Evolutionary conservation across 257 asterid species (phyloP).

Genomic region (Perilla frutescens): DNA sequence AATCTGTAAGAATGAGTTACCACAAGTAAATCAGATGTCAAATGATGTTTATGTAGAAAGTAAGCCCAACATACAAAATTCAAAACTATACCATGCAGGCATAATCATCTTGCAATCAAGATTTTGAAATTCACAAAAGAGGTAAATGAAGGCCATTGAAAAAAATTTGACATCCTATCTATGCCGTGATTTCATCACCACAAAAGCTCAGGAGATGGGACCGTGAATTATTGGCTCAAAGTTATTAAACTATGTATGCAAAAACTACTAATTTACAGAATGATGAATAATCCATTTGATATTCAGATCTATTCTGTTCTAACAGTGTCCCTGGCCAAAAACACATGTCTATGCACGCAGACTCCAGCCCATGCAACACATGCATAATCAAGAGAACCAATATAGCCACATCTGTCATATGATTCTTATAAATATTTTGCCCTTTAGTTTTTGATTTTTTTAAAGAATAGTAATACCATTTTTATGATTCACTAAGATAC

Average conservation of each 20-base stretch:
- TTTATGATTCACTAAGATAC: slow-evolving; percentile 4
- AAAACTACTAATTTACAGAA: slow-evolving; percentile 4
- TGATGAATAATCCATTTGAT: background rate
- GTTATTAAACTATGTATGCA: slow-evolving; percentile 2
- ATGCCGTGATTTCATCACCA: background rate
- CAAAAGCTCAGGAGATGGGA: background rate
- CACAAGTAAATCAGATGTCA: slow-evolving; percentile 21
- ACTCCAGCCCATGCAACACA: slow-evolving; percentile 16
- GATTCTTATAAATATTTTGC: background rate
- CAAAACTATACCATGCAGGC: slow-evolving; percentile 7
- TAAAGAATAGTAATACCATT: slow-evolving; percentile 17
- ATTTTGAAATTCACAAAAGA: no score
- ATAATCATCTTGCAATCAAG: background rate
- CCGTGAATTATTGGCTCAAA: background rate
- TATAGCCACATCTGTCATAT: background rate
- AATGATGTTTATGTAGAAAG: slow-evolving; percentile 17
- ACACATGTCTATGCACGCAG: slow-evolving; percentile 1
- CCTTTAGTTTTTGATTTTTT: slow-evolving; percentile 2
- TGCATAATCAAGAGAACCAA: slow-evolving; percentile 1
- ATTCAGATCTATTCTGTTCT: background rate
- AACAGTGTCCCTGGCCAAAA: background rate
- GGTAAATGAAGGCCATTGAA: no score
- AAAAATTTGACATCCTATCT: background rate
- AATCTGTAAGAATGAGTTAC: slow-evolving; percentile 56
- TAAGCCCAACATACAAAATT: slow-evolving; percentile 6